Base-by-base conservation (phyloP, 2,329 filamentous ascomycete species). In the Colletotrichum gloeosporioides region DNA sequence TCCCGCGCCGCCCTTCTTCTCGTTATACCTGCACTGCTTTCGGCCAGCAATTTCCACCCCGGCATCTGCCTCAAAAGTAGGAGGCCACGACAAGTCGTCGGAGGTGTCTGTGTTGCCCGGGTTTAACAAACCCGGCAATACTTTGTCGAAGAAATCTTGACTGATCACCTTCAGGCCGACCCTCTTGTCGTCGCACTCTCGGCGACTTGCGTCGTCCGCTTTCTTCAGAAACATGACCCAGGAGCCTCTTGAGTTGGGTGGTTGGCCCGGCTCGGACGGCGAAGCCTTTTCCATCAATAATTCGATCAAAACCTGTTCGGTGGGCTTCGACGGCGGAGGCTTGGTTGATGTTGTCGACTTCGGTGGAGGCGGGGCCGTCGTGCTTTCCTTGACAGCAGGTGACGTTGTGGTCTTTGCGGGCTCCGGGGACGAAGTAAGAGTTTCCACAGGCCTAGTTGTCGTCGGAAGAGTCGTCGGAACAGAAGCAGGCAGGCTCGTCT, bases 371-470 rank as follows among this genome's bases (percentile, higher is more conserved):
- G 44, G 1, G 2, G 2, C 44, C 44, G n/a, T 53, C 2, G n/a
- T 53, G 2, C 1, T 3, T 53, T 53, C 4, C n/a, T 53, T 25
- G 44, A 53, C 44, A 53, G 44, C 44, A 0, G n/a, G 44, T 53
- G 44, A 53, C n/a, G n/a, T 22, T 53, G 44, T 53, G n/a, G 44
- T 53, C 0, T 8, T 8, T 2, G 44, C 44, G 6, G 44, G 44
- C 10, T 8, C 4, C 1, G 10, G 12, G 0, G 10, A 53, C 44
- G 44, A 4, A 13, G 10, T 53, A 13, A 4, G 0, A 53, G 3
- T 53, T 53, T 53, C n/a, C n/a, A 22, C 2, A 25, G n/a, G n/a
- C 0, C 2, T 3, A 13, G n/a, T 53, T 53, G 44, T 4, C 15
- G 25, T 59, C 18, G 9, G 8, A 44, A 44, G 0, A 44, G 18